Percentiles rank a stretch among this genome's conserved stretches.
Evolutionary conservation across 192 early-diverging fungal genomes (phyloP).

Genomic region (Glomus cerebriforme): DNA sequence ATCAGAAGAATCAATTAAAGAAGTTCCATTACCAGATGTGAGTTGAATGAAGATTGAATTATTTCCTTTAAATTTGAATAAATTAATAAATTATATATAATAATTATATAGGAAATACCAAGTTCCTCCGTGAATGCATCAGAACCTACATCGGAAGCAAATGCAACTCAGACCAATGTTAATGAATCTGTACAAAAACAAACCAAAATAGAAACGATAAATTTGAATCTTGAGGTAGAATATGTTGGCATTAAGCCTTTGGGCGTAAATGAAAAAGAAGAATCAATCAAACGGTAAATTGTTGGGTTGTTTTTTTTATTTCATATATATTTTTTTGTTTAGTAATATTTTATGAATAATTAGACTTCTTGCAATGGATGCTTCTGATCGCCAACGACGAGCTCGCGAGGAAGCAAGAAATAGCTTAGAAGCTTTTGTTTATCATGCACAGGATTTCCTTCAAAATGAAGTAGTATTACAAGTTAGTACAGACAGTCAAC

Average conservation of each 20-base stretch:
- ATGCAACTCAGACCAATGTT: slow-evolving; percentile 36
- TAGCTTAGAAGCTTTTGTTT: slow-evolving; percentile 87
- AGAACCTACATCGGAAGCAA: slow-evolving; percentile 38
- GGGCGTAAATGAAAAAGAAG: slow-evolving; percentile 40
- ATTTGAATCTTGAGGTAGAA: slow-evolving; percentile 58
- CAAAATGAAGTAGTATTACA: slow-evolving; percentile 71
- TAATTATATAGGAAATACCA: slow-evolving; percentile 12
- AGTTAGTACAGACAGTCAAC: slow-evolving; percentile 74
- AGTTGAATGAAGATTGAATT: background rate
- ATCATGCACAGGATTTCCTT: slow-evolving; percentile 80
- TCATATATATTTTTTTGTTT: background rate
- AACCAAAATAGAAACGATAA: slow-evolving; percentile 55
- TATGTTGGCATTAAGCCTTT: slow-evolving; percentile 59
- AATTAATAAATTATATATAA: background rate
- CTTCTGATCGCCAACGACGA: slow-evolving; percentile 65
- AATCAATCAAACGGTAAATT: slow-evolving; percentile 38
- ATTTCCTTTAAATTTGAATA: background rate
- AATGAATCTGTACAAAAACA: slow-evolving; percentile 31
- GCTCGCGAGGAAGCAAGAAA: slow-evolving; percentile 84
- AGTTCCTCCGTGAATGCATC: slow-evolving; percentile 43
- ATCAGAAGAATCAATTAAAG: slow-evolving; percentile 30
- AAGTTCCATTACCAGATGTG: slow-evolving; percentile 24
- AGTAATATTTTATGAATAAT: slow-evolving; percentile 14
- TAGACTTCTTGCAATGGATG: slow-evolving; percentile 64
- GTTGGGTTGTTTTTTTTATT: slow-evolving; percentile 35